phyloP scores from a whole-genome alignment of 768 basidiomycete species.

The Leccinum longicurvipes region DNA sequence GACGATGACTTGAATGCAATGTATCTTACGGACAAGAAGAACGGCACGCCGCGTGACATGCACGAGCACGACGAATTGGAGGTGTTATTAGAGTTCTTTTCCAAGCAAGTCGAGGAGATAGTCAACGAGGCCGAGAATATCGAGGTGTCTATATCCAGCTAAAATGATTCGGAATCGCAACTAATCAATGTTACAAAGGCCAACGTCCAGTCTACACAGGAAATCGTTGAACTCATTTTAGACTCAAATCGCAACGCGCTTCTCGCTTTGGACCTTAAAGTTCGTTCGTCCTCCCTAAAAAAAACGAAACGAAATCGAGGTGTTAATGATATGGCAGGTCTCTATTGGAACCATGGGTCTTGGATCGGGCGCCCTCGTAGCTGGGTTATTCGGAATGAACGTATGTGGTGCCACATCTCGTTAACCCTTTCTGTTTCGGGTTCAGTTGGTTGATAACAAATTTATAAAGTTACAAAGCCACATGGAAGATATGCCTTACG shows the following conservation, averaged over 20 bases:
- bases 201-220: constrained; percentile 96
- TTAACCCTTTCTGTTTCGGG: constrained; percentile 21
- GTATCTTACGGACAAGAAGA: constrained; percentile 89
- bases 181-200: constrained; percentile 35
- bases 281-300: constrained; percentile 25
- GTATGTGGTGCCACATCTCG: constrained; percentile 45
- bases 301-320: background rate
- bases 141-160: constrained; percentile 47
- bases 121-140: constrained; percentile 90
- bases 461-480: constrained; percentile 63
- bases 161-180: background rate
- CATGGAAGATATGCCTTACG: constrained; percentile 69
- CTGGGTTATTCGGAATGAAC: constrained; percentile 96
- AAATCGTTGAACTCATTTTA: constrained; percentile 94
- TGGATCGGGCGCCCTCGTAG: constrained; percentile 84
- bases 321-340: constrained; percentile 44
- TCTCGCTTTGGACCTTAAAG: constrained; percentile 88
- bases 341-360: constrained; percentile 95
- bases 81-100: constrained; percentile 88
- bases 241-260: constrained; percentile 94
- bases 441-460: constrained; percentile 20
- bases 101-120: constrained; percentile 96
- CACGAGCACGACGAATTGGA: constrained; percentile 93
- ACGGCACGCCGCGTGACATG: constrained; percentile 51
- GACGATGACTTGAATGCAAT: constrained; percentile 94